phyloP scores from a whole-genome alignment of 495 filamentous ascomycete species.

The Trichoderma erinaceum region DNA sequence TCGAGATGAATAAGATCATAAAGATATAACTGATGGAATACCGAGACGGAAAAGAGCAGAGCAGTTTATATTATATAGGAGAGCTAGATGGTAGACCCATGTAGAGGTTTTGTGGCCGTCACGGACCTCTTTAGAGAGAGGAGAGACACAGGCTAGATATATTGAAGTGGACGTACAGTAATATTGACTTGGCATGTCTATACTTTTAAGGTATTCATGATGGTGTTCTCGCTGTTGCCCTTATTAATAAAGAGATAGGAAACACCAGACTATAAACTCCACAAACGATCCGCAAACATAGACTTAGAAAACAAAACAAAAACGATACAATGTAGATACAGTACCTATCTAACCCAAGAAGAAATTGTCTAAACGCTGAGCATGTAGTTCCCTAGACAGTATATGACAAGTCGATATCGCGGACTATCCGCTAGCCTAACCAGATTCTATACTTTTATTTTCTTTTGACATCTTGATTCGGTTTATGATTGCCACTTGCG shows the following conservation, averaged over 20 bases:
- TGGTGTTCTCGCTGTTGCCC: neutral
- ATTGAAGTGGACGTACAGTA: neutral
- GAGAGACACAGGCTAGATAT: neutral
- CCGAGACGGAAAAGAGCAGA: too few species aligned
- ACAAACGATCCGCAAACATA: neutral
- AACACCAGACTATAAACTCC: neutral
- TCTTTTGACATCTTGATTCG: neutral
- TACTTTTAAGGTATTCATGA: neutral
- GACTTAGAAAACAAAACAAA: neutral
- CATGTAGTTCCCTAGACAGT: neutral
- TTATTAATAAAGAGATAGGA: neutral
- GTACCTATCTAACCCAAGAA: slow-evolving; percentile 10
- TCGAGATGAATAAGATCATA: too few species aligned
- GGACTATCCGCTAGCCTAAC: neutral
- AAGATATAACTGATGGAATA: too few species aligned
- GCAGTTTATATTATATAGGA: too few species aligned
- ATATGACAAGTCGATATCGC: neutral
- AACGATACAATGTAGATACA: neutral
- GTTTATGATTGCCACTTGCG: slow-evolving; percentile 30
- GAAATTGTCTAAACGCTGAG: neutral
- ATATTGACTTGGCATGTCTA: neutral
- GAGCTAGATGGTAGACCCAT: too few species aligned
- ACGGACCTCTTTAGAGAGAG: too few species aligned
- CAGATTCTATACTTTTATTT: neutral
- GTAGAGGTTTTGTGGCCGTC: too few species aligned